Evolutionary conservation across 1,284 basidiomycete genomes (phyloP), one percentile per base, ranked within the genome.

Genomic region (Moesziomyces aphidis): DNA sequence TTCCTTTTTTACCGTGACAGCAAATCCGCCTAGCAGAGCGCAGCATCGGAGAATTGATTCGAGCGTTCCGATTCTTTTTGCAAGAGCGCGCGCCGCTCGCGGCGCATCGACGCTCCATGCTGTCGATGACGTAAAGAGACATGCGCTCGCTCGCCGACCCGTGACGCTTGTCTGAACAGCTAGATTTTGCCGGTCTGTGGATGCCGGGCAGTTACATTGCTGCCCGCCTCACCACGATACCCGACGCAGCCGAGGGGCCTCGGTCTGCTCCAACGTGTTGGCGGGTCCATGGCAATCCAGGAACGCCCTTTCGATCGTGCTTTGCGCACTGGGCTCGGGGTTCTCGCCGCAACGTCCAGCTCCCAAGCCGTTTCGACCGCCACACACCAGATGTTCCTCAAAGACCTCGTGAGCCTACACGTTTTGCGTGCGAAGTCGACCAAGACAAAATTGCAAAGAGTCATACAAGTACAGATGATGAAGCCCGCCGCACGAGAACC

Each of bases 321-420:
- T 48, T 21, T 11, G 28, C 28, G 10, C 4, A 5, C 22, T 51
- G 23, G 34, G 50, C 50, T 51, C 50, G 50, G 22, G 34, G n/a
- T 13, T 39, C 31, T 17, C 46, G 23, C 24, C 23, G 31, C 31
- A 11, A 43, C 21, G 51, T 36, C 23, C 23, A 49, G 24, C 22
- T 43, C 22, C 22, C 50, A 42, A 45, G 60, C 47, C 22, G 77
- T 79, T 75, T 66, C 68, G 28, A 76, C 61, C 55, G 66, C 75
- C 8, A 4, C 9, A 13, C 31, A 10, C 13, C 13, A 34, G 31
- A 34, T 4, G 31, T 11, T 34, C 8, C 6, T 34, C 10, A 34
- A 13, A 1, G 10, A 10, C 31, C 8, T 4, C 31, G 10, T 10
- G 28, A 31, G 28, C 28, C 28, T 31, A 31, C 28, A 31, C 8